Evolutionary conservation across 2,329 filamentous ascomycete species (phyloP).

Genomic region (Neurospora crassa): DNA sequence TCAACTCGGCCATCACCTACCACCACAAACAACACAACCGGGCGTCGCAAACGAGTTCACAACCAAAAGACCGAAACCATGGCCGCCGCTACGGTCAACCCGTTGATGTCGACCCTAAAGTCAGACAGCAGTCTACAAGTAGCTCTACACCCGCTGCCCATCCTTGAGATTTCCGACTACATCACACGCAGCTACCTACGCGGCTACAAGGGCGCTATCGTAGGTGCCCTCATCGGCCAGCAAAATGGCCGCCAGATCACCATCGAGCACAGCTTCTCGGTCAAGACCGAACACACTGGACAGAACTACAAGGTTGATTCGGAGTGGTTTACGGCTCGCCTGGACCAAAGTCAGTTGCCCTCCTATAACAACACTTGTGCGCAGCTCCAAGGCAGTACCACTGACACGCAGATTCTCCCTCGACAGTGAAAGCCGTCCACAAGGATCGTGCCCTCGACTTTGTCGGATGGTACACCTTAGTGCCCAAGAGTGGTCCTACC

Average conservation of each 20-base stretch:
- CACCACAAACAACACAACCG: not conserved
- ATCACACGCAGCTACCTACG: constrained; percentile 84
- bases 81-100: constrained; percentile 37
- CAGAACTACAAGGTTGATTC: constrained; percentile 54
- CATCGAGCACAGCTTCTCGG: constrained; percentile 88
- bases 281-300: constrained; percentile 42
- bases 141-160: constrained; percentile 83
- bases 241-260: constrained; percentile 86
- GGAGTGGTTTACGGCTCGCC: constrained; percentile 64
- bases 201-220: constrained; percentile 62
- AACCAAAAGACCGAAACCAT: constrained; percentile 26
- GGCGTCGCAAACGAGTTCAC: not conserved
- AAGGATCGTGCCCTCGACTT: constrained; percentile 74
- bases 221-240: constrained; percentile 83
- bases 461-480: constrained; percentile 85
- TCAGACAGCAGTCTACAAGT: constrained; percentile 69
- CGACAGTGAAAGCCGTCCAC: constrained; percentile 75
- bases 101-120: constrained; percentile 57
- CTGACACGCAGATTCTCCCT: constrained; percentile 4
- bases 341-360: constrained; percentile 68
- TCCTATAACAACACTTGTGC: not conserved
- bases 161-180: constrained; percentile 94
- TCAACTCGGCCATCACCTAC: not conserved
- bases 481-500: constrained; percentile 63
- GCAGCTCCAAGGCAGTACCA: not conserved